Base-by-base conservation (phyloP, 352 stramenopile genomes). In the Pythium apleroticum region DNA sequence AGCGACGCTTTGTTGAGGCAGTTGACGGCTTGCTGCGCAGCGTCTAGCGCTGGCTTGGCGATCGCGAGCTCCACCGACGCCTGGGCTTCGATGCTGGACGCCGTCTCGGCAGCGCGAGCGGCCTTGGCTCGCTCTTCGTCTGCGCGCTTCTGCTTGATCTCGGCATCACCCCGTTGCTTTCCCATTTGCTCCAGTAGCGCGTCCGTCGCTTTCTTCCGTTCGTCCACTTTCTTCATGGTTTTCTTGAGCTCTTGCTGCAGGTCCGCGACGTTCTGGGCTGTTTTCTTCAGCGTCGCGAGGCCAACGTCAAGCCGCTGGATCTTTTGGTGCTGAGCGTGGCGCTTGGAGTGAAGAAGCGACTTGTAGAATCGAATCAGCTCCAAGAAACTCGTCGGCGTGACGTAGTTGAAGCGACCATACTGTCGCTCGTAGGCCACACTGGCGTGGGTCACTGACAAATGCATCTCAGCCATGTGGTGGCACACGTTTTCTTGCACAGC, bases 341-440 rank as follows among this genome's bases (percentile, higher is more conserved):
- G 85, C 31, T 95, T 91, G 11, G 52, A 33, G 17, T 61, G 57
- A 5, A 97, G 56, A 4, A 98, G 72, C 19, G 71, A 81, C 39
- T 93, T 95, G 60, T 97, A 98, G 53, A 98, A 97, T 9, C 81
- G 76, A 62, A 98, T 97, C 0, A 98, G 69, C 65, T 98, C 93
- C 17, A 98, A 65, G 55, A 97, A 98, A 2, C 81, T 96, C 33
- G 94, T 98, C 2, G 93, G 93, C 0, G 92, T 98, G 50, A 96
- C 92, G 69, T 98, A 98, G 67, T 97, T 98, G 67, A 88, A 93
- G 10, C 93, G 76, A 1, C 79, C 80, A 30, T 88, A 86, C 19
- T 74, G 75, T 24, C 84, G 84, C 8, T 88, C 83, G 63, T 97
- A 98, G 49, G 83, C 57, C 0, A 72, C 49, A 10, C 91, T 97